Base-by-base conservation (phyloP, 805 yeast species). In the Torulaspora quercuum region DNA sequence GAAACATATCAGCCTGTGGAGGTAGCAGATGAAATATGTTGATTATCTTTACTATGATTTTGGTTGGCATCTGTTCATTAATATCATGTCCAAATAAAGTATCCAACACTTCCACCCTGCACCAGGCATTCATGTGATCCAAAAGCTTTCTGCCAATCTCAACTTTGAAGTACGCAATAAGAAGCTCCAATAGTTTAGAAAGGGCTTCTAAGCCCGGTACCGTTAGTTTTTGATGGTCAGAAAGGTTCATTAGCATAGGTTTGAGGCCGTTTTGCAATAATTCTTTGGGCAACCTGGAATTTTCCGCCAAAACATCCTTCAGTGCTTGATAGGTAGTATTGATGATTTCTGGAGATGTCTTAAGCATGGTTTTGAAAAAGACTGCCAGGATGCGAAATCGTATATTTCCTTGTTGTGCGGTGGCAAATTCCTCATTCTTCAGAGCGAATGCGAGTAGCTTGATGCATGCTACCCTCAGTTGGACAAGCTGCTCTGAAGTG, bases 61-160 rank as follows among this genome's bases (percentile, higher is more conserved):
- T 82, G 8, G 94, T 84, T 0, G 88, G 84, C 22, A 78, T 80
- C 48, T 89, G 89, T 46, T 78, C 81, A 20, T 76, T 82, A 39
- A 94, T 72, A 41, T 84, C 95, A 48, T 81, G 86, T 4, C 81
- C 80, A 1, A 96, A 80, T 27, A 85, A 74, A 45, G 79, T 76
- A 38, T 87, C 78, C 25, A 94, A 61, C 1, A 84, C 75, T 18
- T 76, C 75, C 3, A 92, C 86, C 50, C 85, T 89, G 0, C 97
- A 95, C 95, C 96, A 89, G 0, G 97, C 95, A 75, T 81, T 82
- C 46, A 92, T 68, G 61, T 92, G 98, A 55, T 92, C 97, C 20
- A 94, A 70, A 34, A 92, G 65, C 52, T 92, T 92, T 33, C 88
- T 75, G 20, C 99, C 99, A 48, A 92, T 90, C 59, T 92, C 99